Conservation (phyloP, 2,329 filamentous ascomycete genomes). For the Paraphoma sp. region DNA sequence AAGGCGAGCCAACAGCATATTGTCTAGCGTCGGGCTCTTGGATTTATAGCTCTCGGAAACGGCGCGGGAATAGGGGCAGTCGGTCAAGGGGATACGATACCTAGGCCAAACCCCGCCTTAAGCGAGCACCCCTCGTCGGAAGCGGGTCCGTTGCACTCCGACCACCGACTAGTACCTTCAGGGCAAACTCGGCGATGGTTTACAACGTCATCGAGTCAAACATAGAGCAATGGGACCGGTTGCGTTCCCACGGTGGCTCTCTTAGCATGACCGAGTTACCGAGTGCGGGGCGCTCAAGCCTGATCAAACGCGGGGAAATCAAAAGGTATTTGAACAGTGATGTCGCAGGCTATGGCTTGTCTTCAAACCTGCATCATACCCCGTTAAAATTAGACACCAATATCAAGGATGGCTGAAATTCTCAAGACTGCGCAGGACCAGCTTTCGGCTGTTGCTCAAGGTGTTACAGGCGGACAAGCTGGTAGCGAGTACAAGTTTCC, state of each 20-base stretch:
- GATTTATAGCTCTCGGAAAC: no score
- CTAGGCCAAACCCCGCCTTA: neutral
- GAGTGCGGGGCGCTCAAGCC: neutral
- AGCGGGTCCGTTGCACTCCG: neutral
- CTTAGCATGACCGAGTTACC: neutral
- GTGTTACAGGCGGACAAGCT: conserved; percentile 8
- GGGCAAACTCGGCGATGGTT: neutral
- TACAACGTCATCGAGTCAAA: conserved; percentile 1
- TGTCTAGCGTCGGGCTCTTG: no score
- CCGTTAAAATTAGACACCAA: neutral
- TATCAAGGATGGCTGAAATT: conserved; percentile 10
- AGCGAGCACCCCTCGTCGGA: conserved; percentile 1
- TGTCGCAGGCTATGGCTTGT: neutral
- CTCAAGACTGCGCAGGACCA: conserved; percentile 19
- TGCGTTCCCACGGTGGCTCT: neutral
- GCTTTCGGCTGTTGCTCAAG: conserved; percentile 17
- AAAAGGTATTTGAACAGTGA: neutral
- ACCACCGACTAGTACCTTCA: neutral
- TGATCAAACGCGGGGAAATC: neutral
- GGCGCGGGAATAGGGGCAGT: no score
- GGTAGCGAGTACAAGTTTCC: conserved; percentile 32
- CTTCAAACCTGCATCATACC: no score
- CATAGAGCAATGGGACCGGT: neutral
- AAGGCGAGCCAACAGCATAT: no score
- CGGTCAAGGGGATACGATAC: neutral